These are phyloP conservation scores for Leccinum arenicola DNA, from an alignment of 768 basidiomycete genomes.

Conservation along the genomic window DNA sequence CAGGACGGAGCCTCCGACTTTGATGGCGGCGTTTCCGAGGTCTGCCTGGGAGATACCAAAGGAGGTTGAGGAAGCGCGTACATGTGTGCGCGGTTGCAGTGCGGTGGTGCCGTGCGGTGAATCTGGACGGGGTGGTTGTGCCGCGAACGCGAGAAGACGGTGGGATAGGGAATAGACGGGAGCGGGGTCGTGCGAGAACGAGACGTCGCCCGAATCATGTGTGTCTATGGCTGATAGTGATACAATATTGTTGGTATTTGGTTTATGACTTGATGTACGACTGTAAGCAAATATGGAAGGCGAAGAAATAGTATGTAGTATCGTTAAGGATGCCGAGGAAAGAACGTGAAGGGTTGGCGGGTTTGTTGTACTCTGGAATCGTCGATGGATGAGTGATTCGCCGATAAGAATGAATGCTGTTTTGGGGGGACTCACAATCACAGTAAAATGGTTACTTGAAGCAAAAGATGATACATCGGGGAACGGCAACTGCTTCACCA, in stretches of 20 bases:
- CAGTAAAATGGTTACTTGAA: conserved; percentile 48
- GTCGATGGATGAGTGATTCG: neutral
- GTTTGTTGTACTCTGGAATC: conserved; percentile 50
- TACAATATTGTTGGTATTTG: conserved; percentile 39
- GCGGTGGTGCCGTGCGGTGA: conserved; percentile 14
- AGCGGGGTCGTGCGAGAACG: conserved; percentile 25
- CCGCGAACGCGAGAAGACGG: conserved; percentile 62
- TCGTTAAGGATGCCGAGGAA: conserved; percentile 51
- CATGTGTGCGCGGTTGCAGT: conserved; percentile 22
- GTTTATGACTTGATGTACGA: conserved; percentile 33
- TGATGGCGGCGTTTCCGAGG: conserved; percentile 52
- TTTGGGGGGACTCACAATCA: conserved; percentile 46
- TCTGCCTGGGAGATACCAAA: conserved; percentile 45
- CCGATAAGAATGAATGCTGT: neutral
- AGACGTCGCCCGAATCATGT: conserved; percentile 17
- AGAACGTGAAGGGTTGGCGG: conserved; percentile 56
- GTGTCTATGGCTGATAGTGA: conserved; percentile 36
- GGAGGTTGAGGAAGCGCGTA: conserved; percentile 23
- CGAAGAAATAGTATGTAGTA: conserved; percentile 48
- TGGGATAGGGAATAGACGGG: conserved; percentile 60
- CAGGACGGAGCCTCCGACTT: conserved; percentile 59
- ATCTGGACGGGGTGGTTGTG: conserved; percentile 32
- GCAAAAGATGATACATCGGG: conserved; percentile 43
- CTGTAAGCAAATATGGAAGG: conserved; percentile 45
- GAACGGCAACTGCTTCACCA: conserved; percentile 47